These are phyloP conservation scores for Scleroderma citrinum DNA, from an alignment of 768 basidiomycete genomes.

Conservation along the genomic window DNA sequence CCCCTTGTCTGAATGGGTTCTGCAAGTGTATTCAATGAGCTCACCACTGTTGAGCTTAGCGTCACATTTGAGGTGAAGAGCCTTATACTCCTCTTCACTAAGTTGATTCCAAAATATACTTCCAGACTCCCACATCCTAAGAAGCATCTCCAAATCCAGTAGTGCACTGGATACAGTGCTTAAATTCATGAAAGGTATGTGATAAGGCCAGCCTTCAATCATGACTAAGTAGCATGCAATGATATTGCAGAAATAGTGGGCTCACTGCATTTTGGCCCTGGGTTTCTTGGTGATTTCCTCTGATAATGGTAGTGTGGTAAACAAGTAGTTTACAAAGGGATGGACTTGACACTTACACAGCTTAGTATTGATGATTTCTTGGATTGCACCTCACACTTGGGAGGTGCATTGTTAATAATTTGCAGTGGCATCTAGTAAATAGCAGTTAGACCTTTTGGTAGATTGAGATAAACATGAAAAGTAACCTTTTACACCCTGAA, in stretches of 20 bases:
- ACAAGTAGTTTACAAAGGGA: neutral
- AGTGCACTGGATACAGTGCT: too few species aligned
- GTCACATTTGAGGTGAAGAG: neutral
- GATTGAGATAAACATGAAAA: neutral
- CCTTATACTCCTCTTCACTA: neutral
- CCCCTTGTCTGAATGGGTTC: neutral
- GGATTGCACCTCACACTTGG: neutral
- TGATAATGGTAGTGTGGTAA: neutral
- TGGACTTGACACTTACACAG: neutral
- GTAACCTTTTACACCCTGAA: neutral
- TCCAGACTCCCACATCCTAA: neutral
- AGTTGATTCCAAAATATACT: neutral
- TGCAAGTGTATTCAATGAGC: neutral
- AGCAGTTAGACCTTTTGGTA: neutral
- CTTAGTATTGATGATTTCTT: neutral
- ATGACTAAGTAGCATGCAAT: neutral
- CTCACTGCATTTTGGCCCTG: neutral
- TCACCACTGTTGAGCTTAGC: neutral
- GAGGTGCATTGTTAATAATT: constrained; percentile 1
- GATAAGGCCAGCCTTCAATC: neutral
- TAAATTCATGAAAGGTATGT: too few species aligned
- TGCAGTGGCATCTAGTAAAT: neutral
- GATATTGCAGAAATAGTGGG: neutral
- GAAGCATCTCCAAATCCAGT: neutral
- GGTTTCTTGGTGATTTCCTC: too few species aligned